Evolutionary conservation across 2,329 filamentous ascomycete species (phyloP), one percentile per base, ranked within the genome.

Genomic region (Penicillium sp.): DNA sequence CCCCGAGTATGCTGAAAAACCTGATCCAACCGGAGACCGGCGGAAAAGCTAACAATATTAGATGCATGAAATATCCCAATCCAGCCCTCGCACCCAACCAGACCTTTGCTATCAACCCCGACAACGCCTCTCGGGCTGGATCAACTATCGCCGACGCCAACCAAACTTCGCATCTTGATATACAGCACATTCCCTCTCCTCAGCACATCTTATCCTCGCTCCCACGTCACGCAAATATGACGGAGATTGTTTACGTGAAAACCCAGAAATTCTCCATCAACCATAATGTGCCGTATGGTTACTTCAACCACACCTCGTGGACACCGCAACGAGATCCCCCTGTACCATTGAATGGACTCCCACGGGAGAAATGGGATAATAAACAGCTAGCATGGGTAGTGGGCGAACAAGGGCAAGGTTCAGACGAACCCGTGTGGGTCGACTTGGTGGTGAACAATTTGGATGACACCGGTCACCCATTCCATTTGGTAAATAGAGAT

Each of bases 381-480:
- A 71, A 77, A 38, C 73, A 79, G 43, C 65, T 79, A 27, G 56
- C 68, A 5, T 64, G 68, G 49, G 33, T 11, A 3, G 33, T 36
- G 11, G 33, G 33, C 7, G 16, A 65, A 60, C 6, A 68, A 62
- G n/a, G 20, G 11, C 33, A 20, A 11, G 69, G 61, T 6, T 53
- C 55, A 27, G 51, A 30, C 4, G 27, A 61, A 3, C 55, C 62
- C 5, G 45, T 44, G 25, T 80, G 78, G 76, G 64, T 79, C 1
- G 77, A 79, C 54, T 56, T 80, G 1, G 67, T 79, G 3, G 64
- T 80, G 43, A 80, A 81, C 55, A 80, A 80, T 48, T 64, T 79
- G 14, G 78, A 80, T 50, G 77, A 79, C 36, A 74, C 74, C 6
- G 65, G 69, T 0, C 78, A 80, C 57, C 78, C 78, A 0, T 80